Conservation (phyloP, 2,329 filamentous ascomycete species). For the Hirsutella rhossiliensis region DNA sequence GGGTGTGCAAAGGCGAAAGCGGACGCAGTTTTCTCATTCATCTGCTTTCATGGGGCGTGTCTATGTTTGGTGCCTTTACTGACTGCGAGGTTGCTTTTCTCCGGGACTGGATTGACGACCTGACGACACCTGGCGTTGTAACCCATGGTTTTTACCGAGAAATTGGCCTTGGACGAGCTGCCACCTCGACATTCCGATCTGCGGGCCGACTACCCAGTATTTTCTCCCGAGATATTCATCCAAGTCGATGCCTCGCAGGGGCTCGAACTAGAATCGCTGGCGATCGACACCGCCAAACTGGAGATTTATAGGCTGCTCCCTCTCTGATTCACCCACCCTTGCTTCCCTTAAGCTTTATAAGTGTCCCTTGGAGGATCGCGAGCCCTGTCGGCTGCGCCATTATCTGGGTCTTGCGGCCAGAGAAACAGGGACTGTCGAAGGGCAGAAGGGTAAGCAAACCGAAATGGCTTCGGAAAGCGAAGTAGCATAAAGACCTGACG, state of each 20-base stretch:
- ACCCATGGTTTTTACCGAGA: neutral
- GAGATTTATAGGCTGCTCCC: neutral
- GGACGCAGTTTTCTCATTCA: constrained; percentile 25
- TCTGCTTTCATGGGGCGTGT: constrained; percentile 31
- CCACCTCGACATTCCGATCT: neutral
- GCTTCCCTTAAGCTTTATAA: constrained; percentile 3
- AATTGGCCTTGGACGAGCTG: neutral
- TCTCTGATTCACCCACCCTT: constrained; percentile 6
- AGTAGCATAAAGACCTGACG: too few species aligned
- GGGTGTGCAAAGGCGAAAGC: constrained; percentile 27
- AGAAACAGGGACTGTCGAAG: too few species aligned
- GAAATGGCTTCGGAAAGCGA: too few species aligned
- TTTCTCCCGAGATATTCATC: too few species aligned
- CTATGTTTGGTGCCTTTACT: constrained; percentile 38
- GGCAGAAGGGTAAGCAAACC: too few species aligned
- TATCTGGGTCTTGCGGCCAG: constrained; percentile 3
- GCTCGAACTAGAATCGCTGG: neutral
- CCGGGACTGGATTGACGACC: constrained; percentile 5
- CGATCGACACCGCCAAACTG: neutral
- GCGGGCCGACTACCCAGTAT: too few species aligned
- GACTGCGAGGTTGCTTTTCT: constrained; percentile 18
- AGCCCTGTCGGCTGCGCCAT: neutral
- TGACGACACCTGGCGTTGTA: neutral
- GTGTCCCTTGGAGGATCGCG: constrained; percentile 3
- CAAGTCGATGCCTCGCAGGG: too few species aligned